These are phyloP conservation scores for Calonectria ilicicola DNA, from an alignment of 2,329 filamentous ascomycete species.

Conservation along the genomic window DNA sequence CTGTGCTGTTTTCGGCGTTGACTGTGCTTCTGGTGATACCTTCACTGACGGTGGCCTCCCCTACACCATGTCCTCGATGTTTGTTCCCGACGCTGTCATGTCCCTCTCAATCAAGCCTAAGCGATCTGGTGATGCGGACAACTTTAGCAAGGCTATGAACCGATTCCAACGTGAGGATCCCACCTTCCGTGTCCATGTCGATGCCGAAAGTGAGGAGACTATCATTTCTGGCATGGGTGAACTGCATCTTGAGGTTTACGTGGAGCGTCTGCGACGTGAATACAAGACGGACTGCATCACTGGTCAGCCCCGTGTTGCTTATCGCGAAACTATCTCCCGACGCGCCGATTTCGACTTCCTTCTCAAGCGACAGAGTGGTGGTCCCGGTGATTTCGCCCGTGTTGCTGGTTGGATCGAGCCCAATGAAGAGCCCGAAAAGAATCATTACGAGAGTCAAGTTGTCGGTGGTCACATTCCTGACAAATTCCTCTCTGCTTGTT, in stretches of 20 bases:
- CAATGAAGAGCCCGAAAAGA: slow-evolving; percentile 76
- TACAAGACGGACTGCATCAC: slow-evolving; percentile 96
- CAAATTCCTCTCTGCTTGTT: slow-evolving; percentile 94
- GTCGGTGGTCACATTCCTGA: slow-evolving; percentile 92
- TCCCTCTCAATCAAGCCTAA: slow-evolving; percentile 98
- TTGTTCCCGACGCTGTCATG: slow-evolving; percentile 97
- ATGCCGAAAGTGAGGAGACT: slow-evolving; percentile 92
- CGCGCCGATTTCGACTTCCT: slow-evolving; percentile 90
- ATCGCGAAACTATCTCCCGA: slow-evolving; percentile 90
- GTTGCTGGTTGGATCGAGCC: slow-evolving; percentile 95
- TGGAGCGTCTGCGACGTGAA: slow-evolving; percentile 95
- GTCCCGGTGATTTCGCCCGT: slow-evolving; percentile 94
- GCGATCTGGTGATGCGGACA: slow-evolving; percentile 88
- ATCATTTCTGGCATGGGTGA: slow-evolving; percentile 99
- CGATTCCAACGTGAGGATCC: slow-evolving; percentile 98
- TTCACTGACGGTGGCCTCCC: slow-evolving; percentile 94
- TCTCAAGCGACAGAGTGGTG: slow-evolving; percentile 94
- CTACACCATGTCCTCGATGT: slow-evolving; percentile 98
- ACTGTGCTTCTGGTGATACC: slow-evolving; percentile 97
- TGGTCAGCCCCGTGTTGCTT: slow-evolving; percentile 96
- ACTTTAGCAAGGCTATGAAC: slow-evolving; percentile 99
- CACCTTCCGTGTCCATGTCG: slow-evolving; percentile 95
- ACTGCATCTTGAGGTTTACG: slow-evolving; percentile 95
- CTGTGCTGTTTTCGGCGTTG: slow-evolving; percentile 97
- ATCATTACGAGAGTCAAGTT: slow-evolving; percentile 89